Percentiles rank a stretch among this genome's conserved stretches.
Evolutionary conservation across 345 rosid species (phyloP).

Genomic region (Aquilaria sinensis): DNA sequence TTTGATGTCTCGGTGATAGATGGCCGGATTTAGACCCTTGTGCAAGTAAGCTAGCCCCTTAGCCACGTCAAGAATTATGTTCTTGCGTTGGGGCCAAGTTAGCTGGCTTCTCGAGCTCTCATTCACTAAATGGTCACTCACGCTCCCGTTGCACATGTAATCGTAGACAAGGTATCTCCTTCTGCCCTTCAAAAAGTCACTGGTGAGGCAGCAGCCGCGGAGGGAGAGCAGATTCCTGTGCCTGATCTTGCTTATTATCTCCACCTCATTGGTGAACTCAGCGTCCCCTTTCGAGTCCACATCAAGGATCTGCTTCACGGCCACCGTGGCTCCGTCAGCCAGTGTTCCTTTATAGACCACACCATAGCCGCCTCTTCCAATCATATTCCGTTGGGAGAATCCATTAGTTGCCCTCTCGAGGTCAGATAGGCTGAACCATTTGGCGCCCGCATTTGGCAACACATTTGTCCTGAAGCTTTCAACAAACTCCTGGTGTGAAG

Average conservation of each 20-base stretch:
- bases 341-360: constrained; percentile 44
- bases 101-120: constrained; percentile 15
- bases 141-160: constrained; percentile 57
- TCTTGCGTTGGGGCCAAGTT: constrained; percentile 54
- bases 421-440: constrained; percentile 46
- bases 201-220: constrained; percentile 55
- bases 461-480: constrained; percentile 30
- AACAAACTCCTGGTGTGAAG: constrained; percentile 29
- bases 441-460: constrained; percentile 43
- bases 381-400: constrained; percentile 38
- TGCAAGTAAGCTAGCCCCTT: constrained; percentile 58
- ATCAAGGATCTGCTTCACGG: constrained; percentile 45
- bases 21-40: constrained; percentile 46
- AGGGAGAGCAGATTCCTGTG: constrained; percentile 59
- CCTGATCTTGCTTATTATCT: constrained; percentile 57
- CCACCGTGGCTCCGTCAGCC: constrained; percentile 42
- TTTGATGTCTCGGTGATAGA: constrained; percentile 64
- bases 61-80: constrained; percentile 48
- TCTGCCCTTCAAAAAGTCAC: constrained; percentile 33
- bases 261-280: constrained; percentile 58
- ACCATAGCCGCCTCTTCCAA: constrained; percentile 50
- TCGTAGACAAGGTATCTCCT: constrained; percentile 50
- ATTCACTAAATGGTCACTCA: constrained; percentile 29
- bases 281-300: constrained; percentile 42
- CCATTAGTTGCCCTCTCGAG: constrained; percentile 45